Conservation (phyloP, 2,329 filamentous ascomycete species). For the Whalleya microplaca region DNA sequence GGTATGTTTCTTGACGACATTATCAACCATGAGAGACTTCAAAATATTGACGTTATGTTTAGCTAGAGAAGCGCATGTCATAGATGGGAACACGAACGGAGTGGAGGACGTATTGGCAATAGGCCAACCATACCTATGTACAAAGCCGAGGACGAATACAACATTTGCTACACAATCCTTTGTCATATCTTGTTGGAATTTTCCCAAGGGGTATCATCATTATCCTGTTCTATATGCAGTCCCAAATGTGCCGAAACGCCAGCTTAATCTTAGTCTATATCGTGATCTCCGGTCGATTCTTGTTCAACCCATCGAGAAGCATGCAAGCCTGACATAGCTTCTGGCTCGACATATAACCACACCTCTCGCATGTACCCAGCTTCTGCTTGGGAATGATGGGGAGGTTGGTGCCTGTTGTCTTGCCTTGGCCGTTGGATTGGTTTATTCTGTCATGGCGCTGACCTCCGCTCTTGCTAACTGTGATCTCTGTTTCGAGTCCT, state of each 20-base stretch:
- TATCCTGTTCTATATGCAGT: conserved; percentile 19
- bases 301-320: conserved; percentile 88
- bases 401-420: conserved; percentile 27
- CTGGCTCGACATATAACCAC: conserved; percentile 96
- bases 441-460: conserved; percentile 40
- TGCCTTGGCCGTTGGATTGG: conserved; percentile 40
- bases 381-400: conserved; percentile 62
- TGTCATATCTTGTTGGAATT: conserved; percentile 7
- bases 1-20: conserved; percentile 46
- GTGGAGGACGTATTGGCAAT: conserved; percentile 6
- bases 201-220: conserved; percentile 31
- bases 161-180: conserved; percentile 22
- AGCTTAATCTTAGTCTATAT: conserved; percentile 43
- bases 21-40: conserved; percentile 5
- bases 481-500: conserved; percentile 69
- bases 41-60: conserved; percentile 23
- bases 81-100: conserved; percentile 36
- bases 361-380: conserved; percentile 81
- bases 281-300: conserved; percentile 65
- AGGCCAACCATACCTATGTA: conserved; percentile 24
- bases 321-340: conserved; percentile 91
- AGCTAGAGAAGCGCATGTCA: conserved; percentile 59
- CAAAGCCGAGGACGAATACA: conserved; percentile 28
- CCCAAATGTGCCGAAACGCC: conserved; percentile 17
- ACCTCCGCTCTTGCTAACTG: conserved; percentile 38